Evolutionary conservation across 2,329 filamentous ascomycete species (phyloP).

Genomic region (Colletotrichum sp.): DNA sequence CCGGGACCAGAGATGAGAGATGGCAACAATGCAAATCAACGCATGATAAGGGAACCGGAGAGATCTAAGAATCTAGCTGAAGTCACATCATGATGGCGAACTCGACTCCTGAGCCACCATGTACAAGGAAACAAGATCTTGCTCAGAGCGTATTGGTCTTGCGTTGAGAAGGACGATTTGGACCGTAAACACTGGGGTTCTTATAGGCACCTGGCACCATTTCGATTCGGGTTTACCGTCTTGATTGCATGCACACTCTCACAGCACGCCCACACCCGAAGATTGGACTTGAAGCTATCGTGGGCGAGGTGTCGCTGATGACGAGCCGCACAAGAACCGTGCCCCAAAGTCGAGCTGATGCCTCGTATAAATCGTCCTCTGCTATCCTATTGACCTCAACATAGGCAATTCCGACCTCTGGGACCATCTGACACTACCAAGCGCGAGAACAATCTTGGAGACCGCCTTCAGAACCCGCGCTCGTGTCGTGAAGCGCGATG

Average conservation of each 20-base stretch:
- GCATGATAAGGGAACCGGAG: background rate
- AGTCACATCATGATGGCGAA: background rate
- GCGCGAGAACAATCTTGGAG: background rate
- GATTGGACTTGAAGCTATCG: background rate
- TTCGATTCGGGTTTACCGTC: accelerated
- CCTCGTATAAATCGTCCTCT: background rate
- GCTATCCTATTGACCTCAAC: background rate
- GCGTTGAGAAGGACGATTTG: background rate
- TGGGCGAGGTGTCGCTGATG: background rate
- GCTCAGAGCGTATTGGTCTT: accelerated
- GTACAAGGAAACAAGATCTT: background rate
- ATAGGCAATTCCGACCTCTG: background rate
- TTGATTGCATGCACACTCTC: background rate
- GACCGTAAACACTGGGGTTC: background rate
- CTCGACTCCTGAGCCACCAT: background rate
- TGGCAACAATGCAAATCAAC: background rate
- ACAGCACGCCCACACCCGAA: no score
- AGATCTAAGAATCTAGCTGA: background rate
- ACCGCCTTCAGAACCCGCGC: background rate
- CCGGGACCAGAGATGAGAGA: background rate
- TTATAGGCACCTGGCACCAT: background rate
- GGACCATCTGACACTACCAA: background rate
- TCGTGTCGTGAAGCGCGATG: background rate
- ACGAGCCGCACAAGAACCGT: background rate
- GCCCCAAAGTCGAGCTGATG: background rate